Percentiles rank a stretch among this genome's conserved stretches.
Conservation (phyloP, 495 filamentous ascomycete genomes). For the Cladorrhinum samala region DNA sequence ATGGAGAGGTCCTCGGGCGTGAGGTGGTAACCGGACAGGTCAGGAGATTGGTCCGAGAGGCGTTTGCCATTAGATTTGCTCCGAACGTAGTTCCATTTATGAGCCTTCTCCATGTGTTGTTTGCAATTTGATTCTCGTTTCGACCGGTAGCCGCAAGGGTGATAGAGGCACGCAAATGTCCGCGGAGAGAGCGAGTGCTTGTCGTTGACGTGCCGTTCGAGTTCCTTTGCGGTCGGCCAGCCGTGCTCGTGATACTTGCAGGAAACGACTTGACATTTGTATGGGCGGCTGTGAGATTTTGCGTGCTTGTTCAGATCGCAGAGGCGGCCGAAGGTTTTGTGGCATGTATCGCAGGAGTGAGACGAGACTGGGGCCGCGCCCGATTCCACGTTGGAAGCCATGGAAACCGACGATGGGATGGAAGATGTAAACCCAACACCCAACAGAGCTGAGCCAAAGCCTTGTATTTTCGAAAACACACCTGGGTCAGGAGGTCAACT, state of each 20-base stretch:
- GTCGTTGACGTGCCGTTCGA: slow-evolving; percentile 89
- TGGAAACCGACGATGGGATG: slow-evolving; percentile 5
- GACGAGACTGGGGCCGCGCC: slow-evolving; percentile 1
- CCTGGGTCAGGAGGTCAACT: background rate
- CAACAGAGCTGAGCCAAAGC: background rate
- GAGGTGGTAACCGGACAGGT: background rate
- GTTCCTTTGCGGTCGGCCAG: slow-evolving; percentile 95
- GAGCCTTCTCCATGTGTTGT: slow-evolving; percentile 98
- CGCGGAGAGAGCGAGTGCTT: slow-evolving; percentile 72
- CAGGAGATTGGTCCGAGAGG: background rate
- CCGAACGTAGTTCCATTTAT: slow-evolving; percentile 79
- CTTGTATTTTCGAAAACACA: no score
- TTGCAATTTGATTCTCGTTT: slow-evolving; percentile 98
- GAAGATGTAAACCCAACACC: background rate
- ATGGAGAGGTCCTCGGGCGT: slow-evolving; percentile 1
- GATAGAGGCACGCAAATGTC: slow-evolving; percentile 68
- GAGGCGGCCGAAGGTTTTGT: slow-evolving; percentile 78
- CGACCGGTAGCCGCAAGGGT: slow-evolving; percentile 81
- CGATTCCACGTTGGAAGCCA: slow-evolving; percentile 15
- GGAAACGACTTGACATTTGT: slow-evolving; percentile 67
- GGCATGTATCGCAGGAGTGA: slow-evolving; percentile 47
- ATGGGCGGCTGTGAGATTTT: slow-evolving; percentile 92
- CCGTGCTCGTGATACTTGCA: slow-evolving; percentile 83
- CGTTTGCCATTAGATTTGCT: slow-evolving; percentile 71
- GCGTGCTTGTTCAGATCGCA: slow-evolving; percentile 93